A percentile compares a stretch with the other conserved stretches of the same genome.
These are phyloP conservation scores for Canariomyces notabilis DNA, from an alignment of 2,329 filamentous ascomycete species.

Conservation along the genomic window DNA sequence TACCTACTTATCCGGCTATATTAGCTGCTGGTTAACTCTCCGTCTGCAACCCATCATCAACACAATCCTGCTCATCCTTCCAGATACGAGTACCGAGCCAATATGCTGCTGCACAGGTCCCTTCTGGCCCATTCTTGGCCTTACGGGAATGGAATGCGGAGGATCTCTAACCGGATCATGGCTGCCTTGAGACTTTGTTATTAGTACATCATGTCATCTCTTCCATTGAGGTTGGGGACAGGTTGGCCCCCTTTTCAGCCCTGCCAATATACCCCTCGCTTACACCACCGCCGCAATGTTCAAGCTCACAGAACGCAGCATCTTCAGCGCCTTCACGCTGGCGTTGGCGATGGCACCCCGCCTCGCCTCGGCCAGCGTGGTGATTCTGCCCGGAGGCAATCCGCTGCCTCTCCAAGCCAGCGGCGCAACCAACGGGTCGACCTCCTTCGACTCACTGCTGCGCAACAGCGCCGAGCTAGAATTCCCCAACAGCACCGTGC, in stretches of 20 bases:
- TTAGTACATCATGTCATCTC: too few species aligned
- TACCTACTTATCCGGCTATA: neutral
- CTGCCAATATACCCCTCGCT: neutral
- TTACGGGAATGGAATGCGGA: neutral
- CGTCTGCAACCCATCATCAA: neutral
- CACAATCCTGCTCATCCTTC: neutral
- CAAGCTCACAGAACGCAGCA: neutral
- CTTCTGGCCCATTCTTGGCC: neutral
- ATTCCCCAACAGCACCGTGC: conserved; percentile 18
- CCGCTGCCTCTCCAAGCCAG: conserved; percentile 15
- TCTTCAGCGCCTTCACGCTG: neutral
- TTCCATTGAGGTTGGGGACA: too few species aligned
- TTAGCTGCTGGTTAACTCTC: neutral
- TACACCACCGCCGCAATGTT: neutral
- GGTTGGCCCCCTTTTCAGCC: neutral
- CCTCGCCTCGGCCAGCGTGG: conserved; percentile 9
- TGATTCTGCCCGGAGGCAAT: conserved; percentile 25
- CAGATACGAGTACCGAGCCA: neutral
- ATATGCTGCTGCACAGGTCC: neutral
- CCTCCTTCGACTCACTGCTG: conserved; percentile 18
- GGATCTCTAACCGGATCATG: too few species aligned
- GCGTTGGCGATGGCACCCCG: neutral
- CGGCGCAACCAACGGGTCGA: conserved; percentile 3
- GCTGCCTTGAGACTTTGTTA: too few species aligned
- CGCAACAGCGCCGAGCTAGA: conserved; percentile 19